Evolutionary conservation across 2,329 filamentous ascomycete species (phyloP), one percentile per base, ranked within the genome.

Genomic region (Xylariaceae sp.): DNA sequence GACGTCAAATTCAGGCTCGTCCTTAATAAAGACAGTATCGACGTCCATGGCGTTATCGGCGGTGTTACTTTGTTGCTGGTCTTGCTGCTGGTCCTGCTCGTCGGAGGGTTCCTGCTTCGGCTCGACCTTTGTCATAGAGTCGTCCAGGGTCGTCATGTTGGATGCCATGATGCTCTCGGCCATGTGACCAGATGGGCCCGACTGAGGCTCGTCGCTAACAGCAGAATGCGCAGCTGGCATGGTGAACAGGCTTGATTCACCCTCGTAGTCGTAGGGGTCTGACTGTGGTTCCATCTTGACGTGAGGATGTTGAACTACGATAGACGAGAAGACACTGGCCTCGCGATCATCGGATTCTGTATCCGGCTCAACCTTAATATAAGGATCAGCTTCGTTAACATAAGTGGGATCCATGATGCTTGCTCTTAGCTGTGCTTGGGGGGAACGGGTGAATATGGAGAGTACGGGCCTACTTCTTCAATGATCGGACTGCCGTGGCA

Each of bases 361-460:
- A 2, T 23, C 48, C 2, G 54, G 50, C 45, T 57, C 53, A n/a
- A 41, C 34, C 3, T 39, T 23, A 11, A 51, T 13, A 9, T 35
- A 5, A 47, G 56, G 23, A 30, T 55, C 30, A 30, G 41, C 23
- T 51, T 8, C n/a, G 49, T 7, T 7, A 35, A n/a, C 8, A 41
- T 41, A 41, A 10, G 47, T 45, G 17, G 55, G 10, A 48, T 52
- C 41, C 55, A 57, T 57, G 23, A 18, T 57, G 41, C n/a, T 47
- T 57, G 41, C n/a, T 47, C 11, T 13, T 10, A 8, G 15, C 49
- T 35, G 23, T 11, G 23, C n/a, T 6, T 23, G 13, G 23, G 49
- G 11, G 2, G 13, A 35, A 7, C 4, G 11, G 23, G 34, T 51
- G 8, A 15, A n/a, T 3, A 4, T n/a, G 23, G 9, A 49, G 15